Conservation (phyloP, 208 protist species). For the Tritrichomonas musculus region DNA sequence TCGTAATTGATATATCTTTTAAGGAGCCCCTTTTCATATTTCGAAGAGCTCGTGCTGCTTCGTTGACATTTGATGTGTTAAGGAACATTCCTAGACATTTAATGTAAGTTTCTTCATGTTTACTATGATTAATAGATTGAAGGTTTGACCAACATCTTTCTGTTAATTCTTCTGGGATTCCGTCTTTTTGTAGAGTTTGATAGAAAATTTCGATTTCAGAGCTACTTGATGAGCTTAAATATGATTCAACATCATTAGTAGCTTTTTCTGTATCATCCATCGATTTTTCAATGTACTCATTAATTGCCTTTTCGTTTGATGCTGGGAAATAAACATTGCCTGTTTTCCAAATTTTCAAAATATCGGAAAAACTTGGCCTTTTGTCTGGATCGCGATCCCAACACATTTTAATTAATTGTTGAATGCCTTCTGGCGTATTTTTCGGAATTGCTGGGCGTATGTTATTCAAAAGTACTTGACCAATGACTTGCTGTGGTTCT, state of each 20-base stretch:
- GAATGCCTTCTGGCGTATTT: background rate
- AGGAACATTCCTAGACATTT: no score
- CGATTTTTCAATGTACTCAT: background rate
- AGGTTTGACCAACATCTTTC: background rate
- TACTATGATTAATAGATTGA: no score
- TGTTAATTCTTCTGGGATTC: background rate
- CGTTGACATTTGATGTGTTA: no score
- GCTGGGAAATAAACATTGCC: background rate
- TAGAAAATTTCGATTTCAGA: no score
- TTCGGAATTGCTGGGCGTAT: background rate
- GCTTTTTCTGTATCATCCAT: no score
- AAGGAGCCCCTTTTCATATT: no score
- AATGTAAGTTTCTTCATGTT: no score
- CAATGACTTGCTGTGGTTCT: background rate
- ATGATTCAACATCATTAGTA: no score
- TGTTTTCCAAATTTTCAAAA: background rate
- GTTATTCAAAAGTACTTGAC: background rate
- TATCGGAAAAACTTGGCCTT: background rate
- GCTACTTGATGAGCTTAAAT: no score
- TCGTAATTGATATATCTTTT: no score
- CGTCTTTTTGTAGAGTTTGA: background rate
- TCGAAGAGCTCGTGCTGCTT: no score
- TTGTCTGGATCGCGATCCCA: constrained; percentile 7
- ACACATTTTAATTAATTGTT: background rate
- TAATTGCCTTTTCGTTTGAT: background rate